Evolutionary conservation across 2,329 filamentous ascomycete genomes (phyloP).

Genomic region (Fusarium palustre): DNA sequence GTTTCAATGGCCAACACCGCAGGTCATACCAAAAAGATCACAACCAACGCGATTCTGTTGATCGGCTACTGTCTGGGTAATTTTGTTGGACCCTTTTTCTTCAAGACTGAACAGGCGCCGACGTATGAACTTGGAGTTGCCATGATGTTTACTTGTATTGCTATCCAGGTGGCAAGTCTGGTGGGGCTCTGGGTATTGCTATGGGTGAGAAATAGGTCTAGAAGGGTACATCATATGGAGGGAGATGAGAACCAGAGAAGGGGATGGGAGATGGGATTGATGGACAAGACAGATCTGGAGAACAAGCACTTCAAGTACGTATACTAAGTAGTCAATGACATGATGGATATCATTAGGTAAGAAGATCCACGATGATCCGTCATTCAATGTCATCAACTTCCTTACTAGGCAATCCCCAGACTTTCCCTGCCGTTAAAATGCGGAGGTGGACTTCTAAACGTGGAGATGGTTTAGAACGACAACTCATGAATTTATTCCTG

Average conservation of each 20-base stretch:
- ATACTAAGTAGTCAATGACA: conserved; percentile 4
- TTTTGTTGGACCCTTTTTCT: conserved; percentile 57
- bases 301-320: conserved; percentile 37
- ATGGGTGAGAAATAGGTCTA: conserved; percentile 19
- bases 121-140: conserved; percentile 27
- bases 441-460: background rate
- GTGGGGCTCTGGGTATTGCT: conserved; percentile 22
- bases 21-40: conserved; percentile 56
- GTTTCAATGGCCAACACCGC: conserved; percentile 45
- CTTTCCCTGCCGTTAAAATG: background rate
- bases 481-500: background rate
- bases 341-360: background rate
- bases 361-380: background rate
- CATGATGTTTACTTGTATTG: conserved; percentile 41
- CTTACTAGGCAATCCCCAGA: background rate
- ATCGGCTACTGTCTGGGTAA: conserved; percentile 57
- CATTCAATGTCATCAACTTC: background rate
- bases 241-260: background rate
- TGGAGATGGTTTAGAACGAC: background rate
- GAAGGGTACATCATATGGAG: conserved; percentile 9
- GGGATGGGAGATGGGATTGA: conserved; percentile 24
- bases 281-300: conserved; percentile 32
- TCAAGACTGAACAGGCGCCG: conserved; percentile 44
- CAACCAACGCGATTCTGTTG: conserved; percentile 59
- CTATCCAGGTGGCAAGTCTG: conserved; percentile 17